Base-by-base conservation (phyloP, 805 yeast genomes). In the Wickerhamiella occidentalis region DNA sequence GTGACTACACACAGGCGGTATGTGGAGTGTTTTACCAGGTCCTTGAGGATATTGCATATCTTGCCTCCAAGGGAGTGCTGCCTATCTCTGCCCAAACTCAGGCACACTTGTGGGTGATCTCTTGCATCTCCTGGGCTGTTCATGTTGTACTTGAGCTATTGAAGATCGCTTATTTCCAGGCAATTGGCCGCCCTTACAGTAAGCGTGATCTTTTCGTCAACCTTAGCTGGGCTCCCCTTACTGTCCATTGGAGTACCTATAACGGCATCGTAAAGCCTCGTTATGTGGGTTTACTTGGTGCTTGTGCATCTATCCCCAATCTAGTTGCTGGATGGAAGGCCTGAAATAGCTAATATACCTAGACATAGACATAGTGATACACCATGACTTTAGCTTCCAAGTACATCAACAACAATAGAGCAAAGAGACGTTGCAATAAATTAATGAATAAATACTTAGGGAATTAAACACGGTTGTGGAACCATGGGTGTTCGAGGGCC, bases 401-500 rank as follows among this genome's bases (percentile, higher is more conserved):
- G n/a, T n/a, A n/a, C n/a, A n/a, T n/a, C n/a, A n/a, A n/a, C n/a
- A 13, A 13, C 33, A 29, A 29, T n/a, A 33, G 9, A n/a, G n/a
- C n/a, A 33, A 15, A 33, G 9, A 6, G 15, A 33, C 6, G 9
- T 6, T 33, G 19, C 19, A 15, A 33, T 33, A 33, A 33, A 33
- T 29, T 29, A 29, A 29, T 11, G 12, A 29, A 29, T 29, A 29
- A 29, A 29, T 29, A 29, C 33, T 25, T 9, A 29, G 11, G 11
- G 4, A 29, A 29, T 29, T 29, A 29, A 29, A 13, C 13, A 13
- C 33, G 13, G 18, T 22, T 12, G 12, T 12, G 21, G 19, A 40
- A 19, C 84, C 95, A 92, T 44, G 85, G 86, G 64, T 85, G 95
- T 52, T 73, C 71, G 55, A 85, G 70, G 0, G 94, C 92, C 54